Conservation (phyloP, 2,329 filamentous ascomycete genomes). For the Aspergillus fijiensis region DNA sequence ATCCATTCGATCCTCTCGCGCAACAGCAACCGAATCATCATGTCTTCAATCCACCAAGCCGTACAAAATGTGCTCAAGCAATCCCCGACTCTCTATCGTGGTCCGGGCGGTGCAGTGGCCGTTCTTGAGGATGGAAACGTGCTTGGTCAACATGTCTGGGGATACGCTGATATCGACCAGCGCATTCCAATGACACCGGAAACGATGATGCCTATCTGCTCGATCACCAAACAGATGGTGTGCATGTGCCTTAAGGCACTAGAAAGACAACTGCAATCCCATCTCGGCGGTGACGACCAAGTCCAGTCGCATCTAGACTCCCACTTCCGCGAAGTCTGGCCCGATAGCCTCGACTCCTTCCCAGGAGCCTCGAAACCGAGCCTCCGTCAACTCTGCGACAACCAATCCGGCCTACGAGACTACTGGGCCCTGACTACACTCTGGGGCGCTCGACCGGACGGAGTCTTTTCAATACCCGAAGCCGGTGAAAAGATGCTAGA, state of each 20-base stretch:
- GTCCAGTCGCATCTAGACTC: constrained; percentile 33
- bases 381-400: constrained; percentile 41
- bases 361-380: constrained; percentile 31
- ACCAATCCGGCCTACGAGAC: constrained; percentile 47
- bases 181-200: constrained; percentile 37
- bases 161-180: constrained; percentile 45
- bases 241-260: constrained; percentile 41
- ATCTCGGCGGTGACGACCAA: constrained; percentile 30
- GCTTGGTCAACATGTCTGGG: constrained; percentile 42
- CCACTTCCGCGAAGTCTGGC: constrained; percentile 25
- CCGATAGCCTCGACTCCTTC: constrained; percentile 18
- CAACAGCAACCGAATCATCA: too few species aligned
- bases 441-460: constrained; percentile 45
- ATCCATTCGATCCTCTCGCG: too few species aligned
- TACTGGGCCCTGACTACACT: constrained; percentile 49
- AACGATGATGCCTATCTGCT: constrained; percentile 48
- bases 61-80: constrained; percentile 18
- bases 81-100: constrained; percentile 29
- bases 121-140: constrained; percentile 46
- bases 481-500: constrained; percentile 31
- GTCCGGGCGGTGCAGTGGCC: constrained; percentile 46
- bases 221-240: constrained; percentile 50
- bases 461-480: constrained; percentile 38
- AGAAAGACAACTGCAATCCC: constrained; percentile 32
- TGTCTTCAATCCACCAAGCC: too few species aligned